Evolutionary conservation across 495 filamentous ascomycete genomes (phyloP).

Genomic region (Xylaria scruposa): DNA sequence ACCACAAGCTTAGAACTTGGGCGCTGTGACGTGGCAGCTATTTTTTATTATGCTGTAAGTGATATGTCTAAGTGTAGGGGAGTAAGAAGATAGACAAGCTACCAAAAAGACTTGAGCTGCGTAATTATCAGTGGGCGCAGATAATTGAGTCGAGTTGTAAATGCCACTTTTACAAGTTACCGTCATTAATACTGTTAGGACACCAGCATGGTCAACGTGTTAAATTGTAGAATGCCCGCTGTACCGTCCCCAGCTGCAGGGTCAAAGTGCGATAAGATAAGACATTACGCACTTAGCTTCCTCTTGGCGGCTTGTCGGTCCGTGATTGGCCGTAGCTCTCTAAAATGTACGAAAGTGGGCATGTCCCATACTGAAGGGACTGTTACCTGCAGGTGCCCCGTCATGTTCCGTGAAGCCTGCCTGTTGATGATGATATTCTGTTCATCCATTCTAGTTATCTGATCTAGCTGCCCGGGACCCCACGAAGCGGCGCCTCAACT

Average conservation of each 20-base stretch:
- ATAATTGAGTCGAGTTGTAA: not conserved
- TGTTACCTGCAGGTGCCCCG: not conserved
- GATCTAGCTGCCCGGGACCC: not conserved
- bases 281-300: not conserved
- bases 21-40: not conserved
- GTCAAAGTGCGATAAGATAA: conserved; percentile 19
- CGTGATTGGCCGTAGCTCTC: not conserved
- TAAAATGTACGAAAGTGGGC: conserved; percentile 14
- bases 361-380: not conserved
- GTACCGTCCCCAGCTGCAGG: conserved; percentile 12
- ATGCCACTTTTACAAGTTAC: conserved; percentile 11
- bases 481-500: not conserved
- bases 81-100: not conserved
- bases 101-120: not conserved
- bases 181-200: not conserved
- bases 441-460: no score
- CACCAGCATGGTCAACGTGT: conserved; percentile 16
- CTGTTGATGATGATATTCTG: no score
- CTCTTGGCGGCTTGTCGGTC: conserved; percentile 10
- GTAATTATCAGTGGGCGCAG: not conserved
- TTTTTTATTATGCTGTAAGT: not conserved
- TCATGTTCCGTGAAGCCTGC: no score
- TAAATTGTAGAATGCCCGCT: conserved; percentile 22
- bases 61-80: not conserved
- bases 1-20: not conserved